Conservation (phyloP, 176 grass and related monocot species). For the Oryza longistaminata region DNA sequence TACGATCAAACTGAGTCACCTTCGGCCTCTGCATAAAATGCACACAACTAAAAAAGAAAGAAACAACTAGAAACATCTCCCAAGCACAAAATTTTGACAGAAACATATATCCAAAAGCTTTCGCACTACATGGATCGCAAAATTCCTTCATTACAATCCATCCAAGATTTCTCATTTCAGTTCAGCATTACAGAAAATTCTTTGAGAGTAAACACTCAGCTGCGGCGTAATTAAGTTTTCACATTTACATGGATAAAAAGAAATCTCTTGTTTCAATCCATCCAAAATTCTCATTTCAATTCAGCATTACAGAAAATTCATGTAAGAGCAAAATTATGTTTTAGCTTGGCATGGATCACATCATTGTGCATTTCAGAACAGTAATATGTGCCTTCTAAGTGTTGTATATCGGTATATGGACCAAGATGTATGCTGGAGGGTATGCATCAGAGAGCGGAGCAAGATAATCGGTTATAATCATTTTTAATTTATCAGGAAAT, state of each 20-base stretch:
- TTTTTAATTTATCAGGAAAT: background rate
- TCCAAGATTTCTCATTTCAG: background rate
- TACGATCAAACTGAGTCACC: too few species aligned
- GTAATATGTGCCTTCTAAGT: background rate
- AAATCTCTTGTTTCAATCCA: too few species aligned
- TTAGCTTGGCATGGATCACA: background rate
- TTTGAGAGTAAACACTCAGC: background rate
- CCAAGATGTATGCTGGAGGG: background rate
- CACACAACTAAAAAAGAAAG: too few species aligned
- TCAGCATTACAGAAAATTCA: too few species aligned
- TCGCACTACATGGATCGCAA: too few species aligned
- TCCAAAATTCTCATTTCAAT: too few species aligned
- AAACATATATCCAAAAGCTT: too few species aligned
- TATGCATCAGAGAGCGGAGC: background rate
- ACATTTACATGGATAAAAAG: background rate
- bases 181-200: background rate
- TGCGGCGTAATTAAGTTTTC: background rate
- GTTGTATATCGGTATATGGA: background rate
- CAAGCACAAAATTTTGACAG: too few species aligned
- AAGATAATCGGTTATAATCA: background rate
- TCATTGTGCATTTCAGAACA: background rate
- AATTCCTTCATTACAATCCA: background rate
- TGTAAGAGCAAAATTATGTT: background rate
- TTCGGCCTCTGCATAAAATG: too few species aligned
- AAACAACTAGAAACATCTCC: too few species aligned